Conservation (phyloP, 805 yeast genomes). For the Limtongia smithiae region DNA sequence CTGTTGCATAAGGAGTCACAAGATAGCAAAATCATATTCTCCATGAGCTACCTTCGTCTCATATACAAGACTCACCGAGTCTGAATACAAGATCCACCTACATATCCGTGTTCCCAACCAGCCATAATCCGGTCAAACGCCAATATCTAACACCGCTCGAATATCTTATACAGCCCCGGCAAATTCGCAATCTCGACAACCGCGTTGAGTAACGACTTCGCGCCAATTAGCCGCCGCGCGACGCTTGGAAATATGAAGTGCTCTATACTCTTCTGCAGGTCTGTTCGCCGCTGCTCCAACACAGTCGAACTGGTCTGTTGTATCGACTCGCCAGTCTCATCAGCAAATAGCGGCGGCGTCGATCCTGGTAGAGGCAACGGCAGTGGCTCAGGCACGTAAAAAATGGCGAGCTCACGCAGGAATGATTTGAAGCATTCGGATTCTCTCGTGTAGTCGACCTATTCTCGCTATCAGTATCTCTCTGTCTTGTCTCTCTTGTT, state of each 20-base stretch:
- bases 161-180: slow-evolving; percentile 86
- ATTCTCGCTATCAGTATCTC: too few relatives aligned
- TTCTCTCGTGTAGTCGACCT: slow-evolving; percentile 60
- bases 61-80: not conserved
- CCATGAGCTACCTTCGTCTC: too few relatives aligned
- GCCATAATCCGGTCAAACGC: not conserved
- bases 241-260: slow-evolving; percentile 61
- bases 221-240: slow-evolving; percentile 61
- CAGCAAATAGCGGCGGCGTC: too few relatives aligned
- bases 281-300: slow-evolving; percentile 33
- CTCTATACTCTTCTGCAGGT: slow-evolving; percentile 48
- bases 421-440: slow-evolving; percentile 63
- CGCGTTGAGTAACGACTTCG: slow-evolving; percentile 43
- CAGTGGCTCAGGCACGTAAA: slow-evolving; percentile 64
- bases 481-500: too few relatives aligned
- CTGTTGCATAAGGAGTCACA: not conserved
- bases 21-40: too few relatives aligned
- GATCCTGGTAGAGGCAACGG: slow-evolving; percentile 28
- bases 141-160: slow-evolving; percentile 66
- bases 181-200: slow-evolving; percentile 83
- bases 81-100: not conserved
- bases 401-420: slow-evolving; percentile 61
- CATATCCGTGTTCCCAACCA: not conserved
- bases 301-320: too few relatives aligned
- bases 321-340: slow-evolving; percentile 23